Evolutionary conservation across 306 rosid genomes (phyloP), one percentile per base, ranked within the genome.

Genomic region (Datisca glomerata): DNA sequence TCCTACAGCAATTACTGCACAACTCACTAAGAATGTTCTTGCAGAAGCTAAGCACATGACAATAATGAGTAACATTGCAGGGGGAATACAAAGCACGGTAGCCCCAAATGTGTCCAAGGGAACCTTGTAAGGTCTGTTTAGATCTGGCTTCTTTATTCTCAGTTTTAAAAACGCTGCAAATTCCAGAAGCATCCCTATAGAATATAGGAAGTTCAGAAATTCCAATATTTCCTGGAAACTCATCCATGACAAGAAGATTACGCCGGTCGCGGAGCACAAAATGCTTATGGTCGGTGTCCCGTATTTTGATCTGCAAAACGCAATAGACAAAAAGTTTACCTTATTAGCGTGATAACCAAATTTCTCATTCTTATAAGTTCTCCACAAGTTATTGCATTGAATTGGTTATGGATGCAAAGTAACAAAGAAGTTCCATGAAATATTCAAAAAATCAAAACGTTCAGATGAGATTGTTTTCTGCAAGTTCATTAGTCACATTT

Each of bases 191-290:
- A 87, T 87, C 60, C 94, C 94, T 5, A 76, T 37, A 16, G 97
- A 66, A 27, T 87, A 87, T 45, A 87, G 60, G 71, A 79, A 87
- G 62, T 87, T 87, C 19, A 87, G 85, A 49, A 83, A 84, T 56
- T 87, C 94, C 43, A 87, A 35, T 43, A 87, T 87, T 67, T 87
- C 76, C 56, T 76, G 89, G 54, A 87, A 87, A 60, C 82, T 87
- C 94, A 87, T 71, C 97, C 93, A 87, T 5, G 97, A 83, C 65
- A 87, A 53, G 71, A 87, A 70, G 70, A 87, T 56, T 31, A 83
- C 94, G 43, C 94, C 97, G 14, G 73, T 40, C 19, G 94, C 97
- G 14, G 94, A 87, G 55, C 73, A 57, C 69, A 87, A 23, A 57
- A 83, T 79, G 74, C 94, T 83, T 22, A 76, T 18, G 2, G 97